Evolutionary conservation across 2,329 filamentous ascomycete genomes (phyloP), one percentile per base, ranked within the genome.

Genomic region (Bipolaris gigantea): DNA sequence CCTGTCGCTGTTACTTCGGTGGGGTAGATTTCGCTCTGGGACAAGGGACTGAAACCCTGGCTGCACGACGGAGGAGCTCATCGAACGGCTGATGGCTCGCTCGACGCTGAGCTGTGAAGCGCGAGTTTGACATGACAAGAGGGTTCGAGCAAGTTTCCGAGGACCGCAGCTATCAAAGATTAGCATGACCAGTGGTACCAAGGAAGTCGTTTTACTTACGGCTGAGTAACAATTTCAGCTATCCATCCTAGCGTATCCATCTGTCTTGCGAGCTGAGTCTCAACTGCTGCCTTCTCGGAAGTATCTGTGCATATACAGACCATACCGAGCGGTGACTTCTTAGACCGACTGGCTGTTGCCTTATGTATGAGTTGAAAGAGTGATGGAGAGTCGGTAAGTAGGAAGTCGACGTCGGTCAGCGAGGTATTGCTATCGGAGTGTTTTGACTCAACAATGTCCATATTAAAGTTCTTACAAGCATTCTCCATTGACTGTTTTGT

Each of bases 261-360:
- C n/a, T 67, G 56, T 52, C 57, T 52, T 10, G 56, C 58, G 5
- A 68, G 57, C 11, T 62, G 56, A 40, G 51, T 53, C 36, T 70
- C 67, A 10, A 67, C 52, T 3, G 53, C 56, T 5, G 56, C 60
- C 46, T 68, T 71, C 50, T 71, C 68, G 1, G 61, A 56, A 5
- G 61, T 61, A 41, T 71, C 67, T 41, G 62, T 68, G 27, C 67
- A 70, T 19, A 70, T 53, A 27, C 68, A 71, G 11, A 71, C 56
- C 13, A 70, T 64, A 8, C 61, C 60, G 1, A 69, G 48, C 3
- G 64, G 61, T 1, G 57, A 48, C 35, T 57, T 57, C 11, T 62
- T 52, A 18, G 55, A 35, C 16, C 62, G 60, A 39, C 48, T 56
- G 3, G 54, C 54, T n/a, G 46, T 59, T 1, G 60, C 48, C 18